Evolutionary conservation across 306 rosid genomes (phyloP), one percentile per base, ranked within the genome.

Genomic region (Morella rubra): DNA sequence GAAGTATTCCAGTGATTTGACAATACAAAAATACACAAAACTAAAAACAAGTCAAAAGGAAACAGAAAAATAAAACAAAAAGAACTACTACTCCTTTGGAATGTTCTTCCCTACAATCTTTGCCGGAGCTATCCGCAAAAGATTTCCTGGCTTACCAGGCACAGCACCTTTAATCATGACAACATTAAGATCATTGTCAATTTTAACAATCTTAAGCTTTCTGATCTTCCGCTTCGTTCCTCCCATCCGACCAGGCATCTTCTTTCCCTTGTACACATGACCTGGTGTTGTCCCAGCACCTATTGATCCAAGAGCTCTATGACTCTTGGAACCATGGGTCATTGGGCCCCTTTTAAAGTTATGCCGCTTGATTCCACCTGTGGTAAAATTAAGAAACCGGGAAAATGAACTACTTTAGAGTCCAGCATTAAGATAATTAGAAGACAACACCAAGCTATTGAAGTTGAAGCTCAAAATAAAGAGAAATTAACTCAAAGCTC

Each of bases 211-310:
- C 88, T 85, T 92, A n/a, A 92, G 97, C 89, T 92, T 95, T 77
- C 97, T 84, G 22, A 88, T 92, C 91, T 95, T 95, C 4, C 76
- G 88, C 71, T 89, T 95, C 50, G 91, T 89, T 80, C 99, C 99
- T 77, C 97, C 99, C 99, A 95, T 95, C 82, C 97, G 84, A 7
- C 99, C 97, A 44, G 99, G 97, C 99, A 95, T 95, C 90, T 95
- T 95, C 88, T 95, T 95, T 54, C 99, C 99, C 71, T 83, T 83
- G 82, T 90, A 92, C 2, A 95, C 99, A 7, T 91, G 86, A 0
- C 99, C 99, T 0, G 97, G 99, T 1, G 99, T 95, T 0, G 99
- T 95, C 75, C 99, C 99, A 1, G 97, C 99, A 56, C 99, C 97
- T 37, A 95, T 95, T 0, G 99, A 95, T 49, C 99, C 99, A 1